Conservation (phyloP, 305 asterid genomes). For the Lippia alba region DNA sequence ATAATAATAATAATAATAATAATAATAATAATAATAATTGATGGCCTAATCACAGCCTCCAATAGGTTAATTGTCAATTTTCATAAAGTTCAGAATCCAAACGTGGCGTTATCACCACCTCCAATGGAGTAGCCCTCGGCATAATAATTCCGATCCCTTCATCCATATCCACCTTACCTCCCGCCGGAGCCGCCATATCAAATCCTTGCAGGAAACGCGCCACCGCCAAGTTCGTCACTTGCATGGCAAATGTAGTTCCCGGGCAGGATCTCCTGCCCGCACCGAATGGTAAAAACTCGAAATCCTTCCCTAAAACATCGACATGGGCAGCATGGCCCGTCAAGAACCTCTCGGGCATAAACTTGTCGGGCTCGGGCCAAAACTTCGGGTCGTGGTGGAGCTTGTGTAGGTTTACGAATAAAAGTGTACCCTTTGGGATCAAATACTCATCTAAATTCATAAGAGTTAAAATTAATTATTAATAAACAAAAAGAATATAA, state of each 20-base stretch:
- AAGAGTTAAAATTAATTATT: no score
- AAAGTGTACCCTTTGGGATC: slow-evolving; percentile 48
- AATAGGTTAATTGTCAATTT: background rate
- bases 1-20: no score
- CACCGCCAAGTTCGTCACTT: slow-evolving; percentile 42
- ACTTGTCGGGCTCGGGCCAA: slow-evolving; percentile 48
- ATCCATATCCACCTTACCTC: slow-evolving; percentile 49
- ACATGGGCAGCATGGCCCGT: slow-evolving; percentile 21
- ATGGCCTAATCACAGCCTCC: no score
- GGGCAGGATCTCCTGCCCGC: slow-evolving; percentile 63
- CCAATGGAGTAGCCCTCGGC: slow-evolving; percentile 50
- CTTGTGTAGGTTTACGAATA: slow-evolving; percentile 50
- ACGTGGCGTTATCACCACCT: slow-evolving; percentile 48
- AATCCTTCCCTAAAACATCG: slow-evolving; percentile 40
- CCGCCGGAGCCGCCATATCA: slow-evolving; percentile 41
- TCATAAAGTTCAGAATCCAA: slow-evolving; percentile 38
- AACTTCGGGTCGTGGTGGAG: slow-evolving; percentile 49
- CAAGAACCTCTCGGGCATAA: slow-evolving; percentile 53
- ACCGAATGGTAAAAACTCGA: slow-evolving; percentile 54
- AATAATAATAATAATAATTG: no score
- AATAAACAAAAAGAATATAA: no score
- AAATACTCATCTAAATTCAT: slow-evolving; percentile 3
- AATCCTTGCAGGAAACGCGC: slow-evolving; percentile 66
- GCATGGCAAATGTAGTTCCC: slow-evolving; percentile 43
- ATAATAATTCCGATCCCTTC: slow-evolving; percentile 49